Percentiles rank a stretch among this genome's conserved stretches.
These are phyloP conservation scores for Hygrocybe coccinea DNA, from an alignment of 768 basidiomycete genomes.

Conservation along the genomic window DNA sequence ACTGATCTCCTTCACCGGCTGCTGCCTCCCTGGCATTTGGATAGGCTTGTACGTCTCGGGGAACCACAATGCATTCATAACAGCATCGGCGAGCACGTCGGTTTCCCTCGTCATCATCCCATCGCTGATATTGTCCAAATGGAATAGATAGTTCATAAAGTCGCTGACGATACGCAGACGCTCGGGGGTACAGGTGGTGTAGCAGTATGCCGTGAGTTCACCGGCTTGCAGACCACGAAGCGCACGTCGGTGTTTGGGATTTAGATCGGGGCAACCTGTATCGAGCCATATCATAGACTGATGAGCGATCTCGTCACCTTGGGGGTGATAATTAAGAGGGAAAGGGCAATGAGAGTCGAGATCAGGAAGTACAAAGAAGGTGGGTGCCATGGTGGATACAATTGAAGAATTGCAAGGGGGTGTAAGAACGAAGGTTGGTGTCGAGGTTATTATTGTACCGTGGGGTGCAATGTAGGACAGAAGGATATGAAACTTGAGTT, in stretches of 20 bases:
- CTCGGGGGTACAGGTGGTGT: constrained; percentile 48
- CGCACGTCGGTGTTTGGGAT: constrained; percentile 39
- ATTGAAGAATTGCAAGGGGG: not conserved
- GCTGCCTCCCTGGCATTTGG: constrained; percentile 32
- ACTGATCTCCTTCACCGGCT: constrained; percentile 40
- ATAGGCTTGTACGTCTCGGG: constrained; percentile 51
- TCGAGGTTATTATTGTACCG: no score
- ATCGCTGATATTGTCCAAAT: constrained; percentile 71
- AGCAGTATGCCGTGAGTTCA: constrained; percentile 62
- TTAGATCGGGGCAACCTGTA: constrained; percentile 42
- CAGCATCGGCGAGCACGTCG: constrained; percentile 52
- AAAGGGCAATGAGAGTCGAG: constrained; percentile 50
- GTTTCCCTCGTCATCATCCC: constrained; percentile 68
- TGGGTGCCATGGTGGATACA: constrained; percentile 10
- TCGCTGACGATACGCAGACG: constrained; percentile 63
- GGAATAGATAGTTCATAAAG: constrained; percentile 61
- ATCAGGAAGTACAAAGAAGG: constrained; percentile 50
- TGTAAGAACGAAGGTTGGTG: no score
- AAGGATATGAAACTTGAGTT: no score
- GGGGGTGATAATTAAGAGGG: constrained; percentile 38
- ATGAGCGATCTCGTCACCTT: constrained; percentile 44
- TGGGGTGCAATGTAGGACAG: no score
- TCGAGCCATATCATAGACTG: constrained; percentile 50
- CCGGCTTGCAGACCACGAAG: constrained; percentile 60
- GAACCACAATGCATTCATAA: constrained; percentile 68